Conservation (phyloP, 768 basidiomycete genomes). For the Sarcodon sp. region DNA sequence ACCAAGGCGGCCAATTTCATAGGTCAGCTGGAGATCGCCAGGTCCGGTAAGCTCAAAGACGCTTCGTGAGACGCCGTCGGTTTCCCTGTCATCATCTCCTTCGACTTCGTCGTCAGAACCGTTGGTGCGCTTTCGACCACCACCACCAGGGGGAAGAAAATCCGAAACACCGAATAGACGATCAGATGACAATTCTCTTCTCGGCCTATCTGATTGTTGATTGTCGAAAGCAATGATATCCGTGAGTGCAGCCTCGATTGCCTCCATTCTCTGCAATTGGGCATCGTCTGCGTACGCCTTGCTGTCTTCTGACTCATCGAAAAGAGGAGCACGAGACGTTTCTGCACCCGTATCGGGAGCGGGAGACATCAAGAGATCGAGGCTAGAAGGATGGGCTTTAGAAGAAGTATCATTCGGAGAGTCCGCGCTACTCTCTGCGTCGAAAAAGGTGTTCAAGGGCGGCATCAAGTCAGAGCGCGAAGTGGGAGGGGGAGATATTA, state of each 20-base stretch:
- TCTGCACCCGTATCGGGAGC: slow-evolving; percentile 36
- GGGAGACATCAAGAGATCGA: slow-evolving; percentile 78
- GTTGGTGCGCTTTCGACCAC: slow-evolving; percentile 4
- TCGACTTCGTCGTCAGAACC: slow-evolving; percentile 24
- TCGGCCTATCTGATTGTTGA: slow-evolving; percentile 19
- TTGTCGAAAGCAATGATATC: slow-evolving; percentile 89
- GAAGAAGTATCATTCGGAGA: slow-evolving; percentile 3
- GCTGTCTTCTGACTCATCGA: slow-evolving; percentile 65
- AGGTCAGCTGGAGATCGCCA: slow-evolving; percentile 79
- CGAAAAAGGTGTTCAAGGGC: slow-evolving; percentile 1
- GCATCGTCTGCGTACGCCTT: slow-evolving; percentile 38
- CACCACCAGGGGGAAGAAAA: neutral
- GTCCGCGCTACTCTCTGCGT: slow-evolving; percentile 2
- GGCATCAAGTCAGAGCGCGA: slow-evolving; percentile 11
- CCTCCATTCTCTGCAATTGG: slow-evolving; percentile 81
- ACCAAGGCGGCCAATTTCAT: slow-evolving; percentile 71
- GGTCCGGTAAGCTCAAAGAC: slow-evolving; percentile 73
- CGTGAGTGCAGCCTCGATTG: slow-evolving; percentile 90
- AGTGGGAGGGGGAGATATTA: slow-evolving; percentile 3
- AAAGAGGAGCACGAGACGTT: slow-evolving; percentile 56
- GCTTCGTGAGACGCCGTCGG: slow-evolving; percentile 29
- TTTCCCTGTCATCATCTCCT: slow-evolving; percentile 33
- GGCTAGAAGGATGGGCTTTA: slow-evolving; percentile 34
- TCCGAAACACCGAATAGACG: slow-evolving; percentile 1
- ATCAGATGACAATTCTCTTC: slow-evolving; percentile 2